Evolutionary conservation across 2,329 filamentous ascomycete species (phyloP).

Genomic region (Trichoderma koningiopsis): DNA sequence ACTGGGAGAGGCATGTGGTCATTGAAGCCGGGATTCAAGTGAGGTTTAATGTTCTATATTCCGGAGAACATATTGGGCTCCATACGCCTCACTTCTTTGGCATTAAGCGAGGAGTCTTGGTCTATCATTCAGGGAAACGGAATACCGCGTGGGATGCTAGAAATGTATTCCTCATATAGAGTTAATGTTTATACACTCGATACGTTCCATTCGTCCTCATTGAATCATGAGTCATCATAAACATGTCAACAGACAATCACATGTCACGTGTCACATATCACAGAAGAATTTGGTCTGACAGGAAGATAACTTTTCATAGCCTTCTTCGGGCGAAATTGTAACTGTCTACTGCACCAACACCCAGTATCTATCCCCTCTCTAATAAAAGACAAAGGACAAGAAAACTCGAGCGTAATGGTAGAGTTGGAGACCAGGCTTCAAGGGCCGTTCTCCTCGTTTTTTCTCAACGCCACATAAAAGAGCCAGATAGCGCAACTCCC

Average conservation of each 20-base stretch:
- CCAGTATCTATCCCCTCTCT: slow-evolving; percentile 25
- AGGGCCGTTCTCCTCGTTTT: slow-evolving; percentile 70
- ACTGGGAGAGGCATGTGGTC: slow-evolving; percentile 58
- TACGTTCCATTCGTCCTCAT: neutral
- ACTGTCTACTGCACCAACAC: slow-evolving; percentile 44
- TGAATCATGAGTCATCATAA: neutral
- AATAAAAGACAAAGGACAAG: slow-evolving; percentile 15
- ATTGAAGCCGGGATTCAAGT: slow-evolving; percentile 43
- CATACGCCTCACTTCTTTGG: slow-evolving; percentile 18
- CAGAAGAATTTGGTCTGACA: slow-evolving; percentile 31
- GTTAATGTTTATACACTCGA: neutral
- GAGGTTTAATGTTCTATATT: neutral
- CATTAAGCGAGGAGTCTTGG: neutral
- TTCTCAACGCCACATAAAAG: slow-evolving; percentile 66
- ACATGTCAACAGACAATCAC: too few relatives aligned
- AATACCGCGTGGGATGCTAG: neutral
- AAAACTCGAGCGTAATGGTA: slow-evolving; percentile 49
- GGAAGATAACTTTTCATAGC: slow-evolving; percentile 43
- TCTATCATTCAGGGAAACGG: neutral
- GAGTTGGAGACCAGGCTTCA: slow-evolving; percentile 64
- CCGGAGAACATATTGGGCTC: neutral
- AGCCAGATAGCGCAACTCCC: slow-evolving; percentile 50
- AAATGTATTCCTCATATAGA: neutral
- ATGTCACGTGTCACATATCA: slow-evolving; percentile 25
- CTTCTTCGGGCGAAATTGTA: slow-evolving; percentile 49